phyloP scores from a whole-genome alignment of 345 rosid genomes.

The Salix udensis region DNA sequence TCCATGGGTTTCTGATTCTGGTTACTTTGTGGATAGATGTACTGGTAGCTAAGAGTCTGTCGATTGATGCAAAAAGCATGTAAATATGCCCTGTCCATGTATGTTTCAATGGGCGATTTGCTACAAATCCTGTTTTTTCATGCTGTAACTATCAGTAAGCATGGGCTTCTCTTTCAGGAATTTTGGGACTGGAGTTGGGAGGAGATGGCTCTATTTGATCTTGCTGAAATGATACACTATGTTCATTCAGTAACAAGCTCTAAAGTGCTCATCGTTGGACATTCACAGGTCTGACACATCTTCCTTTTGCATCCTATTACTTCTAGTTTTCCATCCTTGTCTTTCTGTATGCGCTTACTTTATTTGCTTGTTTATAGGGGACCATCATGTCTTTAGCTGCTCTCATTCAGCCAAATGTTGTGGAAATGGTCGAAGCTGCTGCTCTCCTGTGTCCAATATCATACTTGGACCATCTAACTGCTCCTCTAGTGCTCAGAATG shows the following conservation, averaged over 20 bases:
- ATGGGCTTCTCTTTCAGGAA: constrained; percentile 44
- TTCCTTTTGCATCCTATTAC: not conserved
- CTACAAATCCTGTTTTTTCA: not conserved
- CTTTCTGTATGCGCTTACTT: not conserved
- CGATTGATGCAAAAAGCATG: not conserved
- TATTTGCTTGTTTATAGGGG: constrained; percentile 43
- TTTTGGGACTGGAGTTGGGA: constrained; percentile 99
- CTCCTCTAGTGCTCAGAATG: constrained; percentile 85
- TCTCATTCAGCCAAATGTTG: constrained; percentile 64
- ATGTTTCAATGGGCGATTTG: too few relatives aligned
- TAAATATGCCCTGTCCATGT: not conserved
- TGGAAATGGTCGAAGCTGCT: constrained; percentile 85
- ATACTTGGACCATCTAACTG: constrained; percentile 70
- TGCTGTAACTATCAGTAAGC: constrained; percentile 3
- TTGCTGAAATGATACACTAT: constrained; percentile 62
- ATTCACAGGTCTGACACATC: constrained; percentile 68
- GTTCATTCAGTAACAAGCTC: constrained; percentile 48
- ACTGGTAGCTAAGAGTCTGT: constrained; percentile 1
- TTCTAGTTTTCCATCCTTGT: not conserved
- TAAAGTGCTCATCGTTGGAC: constrained; percentile 80
- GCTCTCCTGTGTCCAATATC: constrained; percentile 88
- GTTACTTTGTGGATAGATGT: constrained; percentile 7
- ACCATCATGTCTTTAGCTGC: constrained; percentile 92
- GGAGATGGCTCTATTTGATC: constrained; percentile 79
- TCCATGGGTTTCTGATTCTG: not conserved